These are phyloP conservation scores for Brassica carinata DNA, from an alignment of 345 rosid genomes.

Conservation along the genomic window DNA sequence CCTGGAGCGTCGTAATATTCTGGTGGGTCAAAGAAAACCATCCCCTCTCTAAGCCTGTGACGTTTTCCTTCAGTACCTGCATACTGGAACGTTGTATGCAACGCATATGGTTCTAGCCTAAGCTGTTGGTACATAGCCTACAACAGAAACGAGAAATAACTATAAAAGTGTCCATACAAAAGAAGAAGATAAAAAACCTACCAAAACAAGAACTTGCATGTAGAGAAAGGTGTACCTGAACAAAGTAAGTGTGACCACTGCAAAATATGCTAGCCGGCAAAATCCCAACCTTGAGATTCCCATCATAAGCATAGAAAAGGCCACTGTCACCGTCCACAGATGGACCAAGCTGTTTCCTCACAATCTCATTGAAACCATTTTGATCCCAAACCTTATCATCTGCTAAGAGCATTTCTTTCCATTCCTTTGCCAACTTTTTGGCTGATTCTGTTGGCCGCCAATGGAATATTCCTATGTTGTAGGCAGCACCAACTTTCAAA, in stretches of 20 bases:
- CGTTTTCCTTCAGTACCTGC: slow-evolving; percentile 99
- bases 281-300: slow-evolving; percentile 88
- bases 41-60: slow-evolving; percentile 88
- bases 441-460: slow-evolving; percentile 93
- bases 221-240: slow-evolving; percentile 62
- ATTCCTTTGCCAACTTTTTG: slow-evolving; percentile 82
- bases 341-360: slow-evolving; percentile 85
- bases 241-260: slow-evolving; percentile 94
- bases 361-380: slow-evolving; percentile 86
- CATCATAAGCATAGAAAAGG: slow-evolving; percentile 88
- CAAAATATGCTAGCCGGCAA: slow-evolving; percentile 95
- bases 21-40: slow-evolving; percentile 85
- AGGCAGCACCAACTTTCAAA: slow-evolving; percentile 74
- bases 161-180: neutral
- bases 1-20: slow-evolving; percentile 88
- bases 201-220: neutral
- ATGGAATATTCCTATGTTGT: slow-evolving; percentile 94
- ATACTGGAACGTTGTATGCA: slow-evolving; percentile 97
- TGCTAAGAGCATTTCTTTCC: slow-evolving; percentile 88
- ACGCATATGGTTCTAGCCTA: slow-evolving; percentile 85
- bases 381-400: slow-evolving; percentile 99
- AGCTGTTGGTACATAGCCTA: slow-evolving; percentile 92
- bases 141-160: slow-evolving; percentile 24
- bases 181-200: slow-evolving; percentile 6
- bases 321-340: slow-evolving; percentile 75